A percentile compares a stretch with the other conserved stretches of the same genome.
Conservation (phyloP, 352 stramenopile genomes). For the Phytopythium boreale region DNA sequence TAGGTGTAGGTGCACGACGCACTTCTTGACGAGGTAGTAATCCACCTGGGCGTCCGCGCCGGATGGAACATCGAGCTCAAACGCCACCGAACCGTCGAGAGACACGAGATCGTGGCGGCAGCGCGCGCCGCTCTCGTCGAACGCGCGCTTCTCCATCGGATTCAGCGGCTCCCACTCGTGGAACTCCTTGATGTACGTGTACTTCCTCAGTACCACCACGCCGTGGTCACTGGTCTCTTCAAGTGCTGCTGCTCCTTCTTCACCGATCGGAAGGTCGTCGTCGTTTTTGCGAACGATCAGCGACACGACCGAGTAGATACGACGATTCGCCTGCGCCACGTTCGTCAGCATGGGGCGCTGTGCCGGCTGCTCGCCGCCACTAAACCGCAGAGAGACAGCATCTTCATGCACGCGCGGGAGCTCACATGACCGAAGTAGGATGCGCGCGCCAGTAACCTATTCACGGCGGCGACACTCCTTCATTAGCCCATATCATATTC, state of each 20-base stretch:
- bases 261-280: no score
- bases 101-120: slow-evolving; percentile 52
- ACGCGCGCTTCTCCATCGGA: slow-evolving; percentile 28
- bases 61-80: slow-evolving; percentile 51
- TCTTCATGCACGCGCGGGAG: slow-evolving; percentile 29
- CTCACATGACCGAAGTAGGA: slow-evolving; percentile 19
- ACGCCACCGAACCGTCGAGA: slow-evolving; percentile 39
- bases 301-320: slow-evolving; percentile 58
- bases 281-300: slow-evolving; percentile 26
- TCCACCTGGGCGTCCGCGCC: slow-evolving; percentile 50
- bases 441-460: slow-evolving; percentile 23
- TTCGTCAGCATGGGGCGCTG: slow-evolving; percentile 58
- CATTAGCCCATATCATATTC: no score
- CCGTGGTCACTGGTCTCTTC: not conserved
- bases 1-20: slow-evolving; percentile 33
- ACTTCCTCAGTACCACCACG: slow-evolving; percentile 24
- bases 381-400: slow-evolving; percentile 30
- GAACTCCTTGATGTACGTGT: slow-evolving; percentile 61
- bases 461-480: no score
- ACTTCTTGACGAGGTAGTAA: slow-evolving; percentile 62
- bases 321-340: slow-evolving; percentile 41
- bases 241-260: not conserved
- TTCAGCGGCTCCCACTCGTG: slow-evolving; percentile 43
- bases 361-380: slow-evolving; percentile 8
- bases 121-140: slow-evolving; percentile 20